Evolutionary conservation across 148 eudicot species (phyloP), one percentile per base, ranked within the genome.

Genomic region (Rhododendron griersonianum): DNA sequence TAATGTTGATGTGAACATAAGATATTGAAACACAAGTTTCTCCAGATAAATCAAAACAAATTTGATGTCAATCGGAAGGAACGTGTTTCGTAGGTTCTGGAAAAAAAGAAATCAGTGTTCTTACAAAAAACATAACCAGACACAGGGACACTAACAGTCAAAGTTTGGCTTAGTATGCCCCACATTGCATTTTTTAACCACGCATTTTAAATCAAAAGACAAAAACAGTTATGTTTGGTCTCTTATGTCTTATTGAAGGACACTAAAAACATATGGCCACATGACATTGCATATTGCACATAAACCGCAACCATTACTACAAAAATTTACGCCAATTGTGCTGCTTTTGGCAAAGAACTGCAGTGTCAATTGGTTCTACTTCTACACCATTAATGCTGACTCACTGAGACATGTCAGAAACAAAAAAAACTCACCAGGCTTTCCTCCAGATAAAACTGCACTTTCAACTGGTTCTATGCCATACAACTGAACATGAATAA

Each of bases 391-490:
- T 28, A 18, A 73, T 73, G 71, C 30, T 65, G 30, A 65, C 14
- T 65, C 71, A 65, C 10, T n/a, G 41, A 19, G 28, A 78, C 55
- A 77, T 77, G 41, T n/a, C 41, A 78, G 33, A 44, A 11, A 25
- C 28, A 23, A 11, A 53, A 33, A 67, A 30, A 67, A 88, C 94
- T 92, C 83, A 95, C 98, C 99, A 39, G 98, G 89, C 50, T 84
- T 75, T 87, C 95, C 95, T 86, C 99, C 99, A 80, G 92, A 94
- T 39, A 96, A 78, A 89, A 96, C 92, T 55, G 98, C 91, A 90
- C 98, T 95, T 91, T 96, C 98, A 89, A 92, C 83, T 77, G 98
- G 99, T 87, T 96, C 99, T 21, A 96, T 88, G 50, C 94, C 98
- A 82, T 93, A 95, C 23, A 95, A 69, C 97, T 94, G 86, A 75